Conservation (phyloP, 371 early-diverging fungal genomes). For the Mycotypha africana region DNA sequence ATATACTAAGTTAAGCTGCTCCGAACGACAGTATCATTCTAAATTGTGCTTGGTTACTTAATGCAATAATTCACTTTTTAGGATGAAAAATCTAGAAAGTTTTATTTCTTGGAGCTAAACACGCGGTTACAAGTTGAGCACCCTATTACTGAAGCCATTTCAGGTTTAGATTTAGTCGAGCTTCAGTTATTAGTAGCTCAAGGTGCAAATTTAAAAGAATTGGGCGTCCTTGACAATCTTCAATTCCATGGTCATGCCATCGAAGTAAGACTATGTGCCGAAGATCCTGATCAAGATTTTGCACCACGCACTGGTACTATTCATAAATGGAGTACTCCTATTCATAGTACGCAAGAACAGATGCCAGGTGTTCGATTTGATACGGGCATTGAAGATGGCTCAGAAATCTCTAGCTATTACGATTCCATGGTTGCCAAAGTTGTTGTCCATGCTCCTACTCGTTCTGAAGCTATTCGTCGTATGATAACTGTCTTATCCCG, state of each 20-base stretch:
- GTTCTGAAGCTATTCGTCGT: slow-evolving; percentile 65
- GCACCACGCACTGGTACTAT: slow-evolving; percentile 80
- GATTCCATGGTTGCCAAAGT: slow-evolving; percentile 87
- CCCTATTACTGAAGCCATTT: slow-evolving; percentile 92
- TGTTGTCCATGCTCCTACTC: slow-evolving; percentile 77
- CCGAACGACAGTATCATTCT: no score
- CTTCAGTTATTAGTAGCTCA: slow-evolving; percentile 71
- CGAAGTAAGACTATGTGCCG: slow-evolving; percentile 81
- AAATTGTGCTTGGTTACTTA: no score
- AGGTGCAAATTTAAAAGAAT: slow-evolving; percentile 43
- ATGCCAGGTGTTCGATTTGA: slow-evolving; percentile 71
- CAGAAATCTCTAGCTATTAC: slow-evolving; percentile 75
- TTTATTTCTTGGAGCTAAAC: slow-evolving; percentile 84
- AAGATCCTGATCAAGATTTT: slow-evolving; percentile 79
- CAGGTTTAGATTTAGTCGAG: slow-evolving; percentile 94
- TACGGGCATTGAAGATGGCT: slow-evolving; percentile 78
- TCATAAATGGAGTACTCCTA: slow-evolving; percentile 67
- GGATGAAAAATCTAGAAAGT: slow-evolving; percentile 58
- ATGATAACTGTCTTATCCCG: slow-evolving; percentile 71
- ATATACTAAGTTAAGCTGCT: no score
- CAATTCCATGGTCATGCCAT: slow-evolving; percentile 73
- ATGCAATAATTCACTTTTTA: no score
- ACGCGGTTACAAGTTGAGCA: slow-evolving; percentile 92
- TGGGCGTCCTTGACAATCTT: slow-evolving; percentile 43
- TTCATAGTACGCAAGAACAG: slow-evolving; percentile 48